Evolutionary conservation across 208 protist species (phyloP), one percentile per base, ranked within the genome.

Genomic region (Leishmania mexicana): DNA sequence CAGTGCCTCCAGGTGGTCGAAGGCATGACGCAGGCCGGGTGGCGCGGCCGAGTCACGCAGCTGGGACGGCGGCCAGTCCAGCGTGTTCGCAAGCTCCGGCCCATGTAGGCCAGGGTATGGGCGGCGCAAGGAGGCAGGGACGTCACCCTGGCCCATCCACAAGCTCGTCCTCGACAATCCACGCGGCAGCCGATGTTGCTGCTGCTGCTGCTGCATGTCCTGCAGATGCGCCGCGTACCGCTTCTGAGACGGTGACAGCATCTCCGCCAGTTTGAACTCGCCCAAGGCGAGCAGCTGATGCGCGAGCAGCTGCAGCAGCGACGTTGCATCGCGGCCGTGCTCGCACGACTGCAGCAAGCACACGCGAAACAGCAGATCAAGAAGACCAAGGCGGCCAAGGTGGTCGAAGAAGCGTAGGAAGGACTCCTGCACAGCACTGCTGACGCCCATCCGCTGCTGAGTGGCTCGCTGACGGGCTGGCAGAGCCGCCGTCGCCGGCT

Each of bases 271-370:
- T 49, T 53, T 82, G 70, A 84, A 84, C 81, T 81, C 79, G 35
- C 85, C 81, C 60, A 85, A 81, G 10, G 90, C 80, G 47, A 89
- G 73, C 45, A 94, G 79, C 53, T 90, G 75, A 67, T 87, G 90
- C 24, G 86, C 86, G 47, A 97, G 88, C 24, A 95, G 82, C 68
- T 93, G 87, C 64, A 95, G 78, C 35, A 95, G 83, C 11, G 87
- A 89, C 24, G 87, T 89, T 19, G 89, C 92, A 72, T 97, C 94
- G 19, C 85, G 86, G 78, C 90, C 89, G 42, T 84, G 87, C 47
- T 81, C 80, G 80, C 87, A 94, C 47, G 87, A 90, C 21, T 84
- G 81, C 80, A 88, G 79, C 72, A 68, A 75, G 24, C 86, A 83
- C 35, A 94, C 79, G 15, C 84, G 83, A 76, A 87, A 94, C 49